phyloP scores from a whole-genome alignment of 2,329 filamentous ascomycete species.

The Diplodia sapinea region DNA sequence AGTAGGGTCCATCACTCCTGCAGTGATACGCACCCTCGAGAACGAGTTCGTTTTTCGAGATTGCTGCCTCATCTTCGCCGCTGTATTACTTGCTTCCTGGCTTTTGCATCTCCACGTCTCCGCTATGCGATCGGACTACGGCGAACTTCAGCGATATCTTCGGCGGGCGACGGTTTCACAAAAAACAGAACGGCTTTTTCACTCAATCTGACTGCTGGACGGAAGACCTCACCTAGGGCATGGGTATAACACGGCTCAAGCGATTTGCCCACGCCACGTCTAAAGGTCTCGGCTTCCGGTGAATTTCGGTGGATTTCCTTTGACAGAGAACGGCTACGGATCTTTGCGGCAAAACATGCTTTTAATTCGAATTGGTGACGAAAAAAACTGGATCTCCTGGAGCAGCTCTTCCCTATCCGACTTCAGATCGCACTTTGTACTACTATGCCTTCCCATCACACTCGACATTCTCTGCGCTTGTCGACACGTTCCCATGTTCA shows the following conservation, averaged over 20 bases:
- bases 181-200: slow-evolving; percentile 26
- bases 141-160: slow-evolving; percentile 30
- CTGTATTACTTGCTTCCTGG: slow-evolving; percentile 31
- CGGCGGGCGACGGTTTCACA: slow-evolving; percentile 29
- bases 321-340: slow-evolving; percentile 32
- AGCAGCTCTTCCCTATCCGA: slow-evolving; percentile 30
- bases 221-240: slow-evolving; percentile 28
- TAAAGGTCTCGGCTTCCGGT: slow-evolving; percentile 31
- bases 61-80: slow-evolving; percentile 31
- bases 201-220: slow-evolving; percentile 27
- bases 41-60: slow-evolving; percentile 17
- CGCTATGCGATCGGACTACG: slow-evolving; percentile 23
- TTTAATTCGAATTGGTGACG: slow-evolving; percentile 33
- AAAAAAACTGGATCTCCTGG: slow-evolving; percentile 32
- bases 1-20: slow-evolving; percentile 15
- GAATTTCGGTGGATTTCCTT: slow-evolving; percentile 49
- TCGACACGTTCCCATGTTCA: slow-evolving; percentile 27
- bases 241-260: slow-evolving; percentile 30
- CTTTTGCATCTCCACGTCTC: slow-evolving; percentile 27
- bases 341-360: slow-evolving; percentile 31
- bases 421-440: slow-evolving; percentile 47
- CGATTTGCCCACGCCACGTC: slow-evolving; percentile 27
- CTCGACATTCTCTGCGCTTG: slow-evolving; percentile 30
- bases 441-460: slow-evolving; percentile 47
- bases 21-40: slow-evolving; percentile 24